Evolutionary conservation across 805 yeast species (phyloP), one percentile per base, ranked within the genome.

Genomic region (Metschnikowia santaceciliae): DNA sequence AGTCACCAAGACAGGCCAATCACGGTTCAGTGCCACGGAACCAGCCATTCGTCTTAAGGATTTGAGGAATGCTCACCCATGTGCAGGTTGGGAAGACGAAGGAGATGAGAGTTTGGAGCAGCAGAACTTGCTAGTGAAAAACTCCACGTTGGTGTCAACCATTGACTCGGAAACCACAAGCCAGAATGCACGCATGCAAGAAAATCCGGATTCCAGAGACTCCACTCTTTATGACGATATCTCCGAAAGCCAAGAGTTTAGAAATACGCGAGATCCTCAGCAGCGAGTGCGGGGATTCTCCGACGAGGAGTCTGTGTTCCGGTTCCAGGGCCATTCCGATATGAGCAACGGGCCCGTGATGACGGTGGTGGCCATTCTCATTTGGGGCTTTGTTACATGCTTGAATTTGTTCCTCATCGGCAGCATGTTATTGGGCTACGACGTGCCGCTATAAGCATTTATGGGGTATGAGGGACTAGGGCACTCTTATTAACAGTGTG

Each of bases 381-480:
- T 86, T 13, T 90, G 96, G 90, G 79, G 79, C 0, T 75, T 83
- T 22, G 87, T 90, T 20, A 80, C 90, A 6, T 72, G 81, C 23
- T 76, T 90, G 61, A 90, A 90, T 61, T 70, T 84, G 52, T 89
- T 86, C 70, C 73, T 90, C 60, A 80, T 90, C 14, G 72, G 68
- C 30, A 62, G 82, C 30, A 78, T 76, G 67, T 52, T 73, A 6
- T 49, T 72, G 46, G 84, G 83, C 17, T 78, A 74, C 42, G 82
- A 78, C 48, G 78, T 79, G 34, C 81, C 79, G 49, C 68, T 79
- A 47, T 79, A 23, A 23, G 30, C 30, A 8, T 23, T 23, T 23
- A 8, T 23, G 26, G 26, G 26, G 26, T 23, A 23, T 23, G 8
- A 23, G 26, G 26, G 7, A 23, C 26, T 23, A 23, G 10, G 30